Percentiles rank a stretch among this genome's conserved stretches.
phyloP scores from a whole-genome alignment of 2,329 filamentous ascomycete genomes.

The Sarocladium oryzae region DNA sequence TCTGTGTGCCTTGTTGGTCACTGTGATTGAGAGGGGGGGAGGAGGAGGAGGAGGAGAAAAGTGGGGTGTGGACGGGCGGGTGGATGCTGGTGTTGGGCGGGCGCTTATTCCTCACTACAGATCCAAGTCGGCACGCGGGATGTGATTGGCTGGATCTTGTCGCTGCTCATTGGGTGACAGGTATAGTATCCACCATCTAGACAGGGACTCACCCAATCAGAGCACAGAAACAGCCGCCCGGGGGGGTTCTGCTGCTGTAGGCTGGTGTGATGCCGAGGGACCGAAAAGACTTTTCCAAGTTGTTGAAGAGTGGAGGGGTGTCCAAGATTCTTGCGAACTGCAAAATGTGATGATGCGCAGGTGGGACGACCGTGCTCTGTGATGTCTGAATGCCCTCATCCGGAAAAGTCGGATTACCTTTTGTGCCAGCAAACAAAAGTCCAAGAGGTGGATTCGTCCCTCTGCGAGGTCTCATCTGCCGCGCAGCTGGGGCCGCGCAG shows the following conservation, averaged over 20 bases:
- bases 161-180: background rate
- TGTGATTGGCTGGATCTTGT: background rate
- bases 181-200: background rate
- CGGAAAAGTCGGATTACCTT: background rate
- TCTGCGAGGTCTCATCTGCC: background rate
- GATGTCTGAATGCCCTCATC: background rate
- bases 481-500: too few relatives aligned
- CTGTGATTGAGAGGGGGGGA: conserved; percentile 4
- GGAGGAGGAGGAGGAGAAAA: background rate
- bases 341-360: background rate
- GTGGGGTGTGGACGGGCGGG: background rate
- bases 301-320: too few relatives aligned
- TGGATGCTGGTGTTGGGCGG: conserved; percentile 7
- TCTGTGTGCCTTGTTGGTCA: background rate
- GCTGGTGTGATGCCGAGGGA: conserved; percentile 1
- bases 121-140: background rate
- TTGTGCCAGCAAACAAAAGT: too few relatives aligned
- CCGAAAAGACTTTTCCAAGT: background rate
- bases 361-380: too few relatives aligned
- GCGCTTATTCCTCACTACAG: conserved; percentile 7
- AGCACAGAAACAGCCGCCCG: background rate
- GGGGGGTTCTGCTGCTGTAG: background rate
- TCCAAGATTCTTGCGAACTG: background rate
- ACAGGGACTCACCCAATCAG: background rate
- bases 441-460: too few relatives aligned